phyloP scores from a whole-genome alignment of 306 rosid species.

The Hippophae tibetana region DNA sequence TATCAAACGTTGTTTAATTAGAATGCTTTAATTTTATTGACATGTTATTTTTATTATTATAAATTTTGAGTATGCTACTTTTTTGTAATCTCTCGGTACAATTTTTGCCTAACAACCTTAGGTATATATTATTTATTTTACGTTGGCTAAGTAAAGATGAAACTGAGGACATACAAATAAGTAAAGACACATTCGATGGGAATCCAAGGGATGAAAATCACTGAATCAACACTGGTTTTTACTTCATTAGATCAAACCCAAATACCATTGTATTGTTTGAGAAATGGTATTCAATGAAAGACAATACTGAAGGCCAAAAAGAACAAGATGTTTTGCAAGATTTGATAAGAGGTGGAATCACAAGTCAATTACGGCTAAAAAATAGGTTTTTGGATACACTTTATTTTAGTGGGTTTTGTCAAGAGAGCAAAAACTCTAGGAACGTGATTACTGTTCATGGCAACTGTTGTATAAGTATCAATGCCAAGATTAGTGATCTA shows the following conservation, averaged over 20 bases:
- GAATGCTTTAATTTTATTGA: too few relatives aligned
- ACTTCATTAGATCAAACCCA: constrained; percentile 49
- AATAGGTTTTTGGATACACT: constrained; percentile 61
- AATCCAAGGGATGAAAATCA: constrained; percentile 40
- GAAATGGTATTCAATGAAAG: constrained; percentile 50
- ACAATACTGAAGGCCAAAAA: constrained; percentile 41
- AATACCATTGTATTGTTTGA: constrained; percentile 53
- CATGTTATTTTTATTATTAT: too few relatives aligned
- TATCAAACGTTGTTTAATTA: too few relatives aligned
- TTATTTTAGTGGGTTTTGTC: constrained; percentile 78
- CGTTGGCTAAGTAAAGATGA: constrained; percentile 43
- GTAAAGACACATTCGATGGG: constrained; percentile 36
- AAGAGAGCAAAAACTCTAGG: constrained; percentile 50
- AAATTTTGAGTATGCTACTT: too few relatives aligned
- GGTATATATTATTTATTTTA: too few relatives aligned
- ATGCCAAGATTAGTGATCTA: constrained; percentile 48
- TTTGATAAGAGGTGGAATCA: constrained; percentile 28
- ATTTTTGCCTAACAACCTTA: background rate
- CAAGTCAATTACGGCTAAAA: constrained; percentile 31
- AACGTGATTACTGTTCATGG: constrained; percentile 60
- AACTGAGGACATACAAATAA: constrained; percentile 55
- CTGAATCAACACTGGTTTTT: constrained; percentile 68
- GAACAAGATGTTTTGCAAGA: constrained; percentile 66
- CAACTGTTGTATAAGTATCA: constrained; percentile 66
- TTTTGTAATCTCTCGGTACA: too few relatives aligned